Conservation (phyloP, 768 basidiomycete species). For the Coprinopsis sp. region DNA sequence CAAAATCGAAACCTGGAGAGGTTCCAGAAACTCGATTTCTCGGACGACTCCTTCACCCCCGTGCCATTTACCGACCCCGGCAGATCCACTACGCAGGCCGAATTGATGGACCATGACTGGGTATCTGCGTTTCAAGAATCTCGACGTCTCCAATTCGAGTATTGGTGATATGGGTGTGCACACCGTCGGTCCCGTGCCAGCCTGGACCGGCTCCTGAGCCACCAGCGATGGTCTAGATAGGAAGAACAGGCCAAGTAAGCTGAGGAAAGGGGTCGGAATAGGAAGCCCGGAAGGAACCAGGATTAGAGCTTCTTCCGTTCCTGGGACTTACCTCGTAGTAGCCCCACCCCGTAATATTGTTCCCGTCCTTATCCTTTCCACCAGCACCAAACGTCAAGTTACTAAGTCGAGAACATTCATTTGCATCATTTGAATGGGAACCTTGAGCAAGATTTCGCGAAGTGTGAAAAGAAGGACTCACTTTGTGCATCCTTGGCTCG, state of each 20-base stretch:
- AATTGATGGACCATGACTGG: conserved; percentile 88
- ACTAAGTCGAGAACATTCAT: conserved; percentile 30
- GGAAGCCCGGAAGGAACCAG: too few relatives aligned
- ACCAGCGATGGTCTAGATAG: conserved; percentile 79
- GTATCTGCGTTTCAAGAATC: conserved; percentile 88
- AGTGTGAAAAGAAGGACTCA: conserved; percentile 29
- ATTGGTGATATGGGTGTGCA: conserved; percentile 92
- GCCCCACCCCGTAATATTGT: conserved; percentile 77
- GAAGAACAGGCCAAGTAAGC: conserved; percentile 3
- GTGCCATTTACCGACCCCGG: conserved; percentile 63
- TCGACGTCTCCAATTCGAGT: conserved; percentile 93
- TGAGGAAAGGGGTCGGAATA: neutral
- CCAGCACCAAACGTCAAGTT: conserved; percentile 88
- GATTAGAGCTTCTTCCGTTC: too few relatives aligned
- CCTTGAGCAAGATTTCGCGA: too few relatives aligned
- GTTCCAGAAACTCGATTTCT: conserved; percentile 77
- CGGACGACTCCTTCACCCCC: conserved; percentile 86
- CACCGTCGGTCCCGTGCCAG: conserved; percentile 92
- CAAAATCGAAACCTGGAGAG: conserved; percentile 82
- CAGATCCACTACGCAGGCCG: conserved; percentile 65
- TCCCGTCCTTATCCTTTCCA: conserved; percentile 80
- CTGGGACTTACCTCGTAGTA: conserved; percentile 69
- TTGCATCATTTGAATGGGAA: neutral
- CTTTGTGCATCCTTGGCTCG: conserved; percentile 94
- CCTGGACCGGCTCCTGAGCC: conserved; percentile 86